Percentiles rank a stretch among this genome's conserved stretches.
phyloP scores from a whole-genome alignment of 495 filamentous ascomycete genomes.

The Lasiosphaeria hispida region DNA sequence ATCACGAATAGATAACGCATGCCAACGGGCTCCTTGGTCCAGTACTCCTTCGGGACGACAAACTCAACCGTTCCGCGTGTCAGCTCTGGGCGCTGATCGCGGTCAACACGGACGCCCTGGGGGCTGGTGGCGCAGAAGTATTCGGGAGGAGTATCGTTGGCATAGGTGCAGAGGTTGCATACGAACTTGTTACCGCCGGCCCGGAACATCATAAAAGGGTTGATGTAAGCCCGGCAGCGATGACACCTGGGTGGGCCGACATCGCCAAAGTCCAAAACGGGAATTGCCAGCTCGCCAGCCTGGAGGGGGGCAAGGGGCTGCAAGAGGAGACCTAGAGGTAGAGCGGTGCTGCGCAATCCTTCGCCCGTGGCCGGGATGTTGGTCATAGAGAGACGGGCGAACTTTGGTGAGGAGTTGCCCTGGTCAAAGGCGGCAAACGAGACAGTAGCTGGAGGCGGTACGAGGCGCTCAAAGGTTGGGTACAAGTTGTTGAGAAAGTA shows the following conservation, averaged over 20 bases:
- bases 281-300: conserved; percentile 81
- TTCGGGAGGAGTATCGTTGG: conserved; percentile 88
- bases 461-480: conserved; percentile 88
- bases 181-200: conserved; percentile 94
- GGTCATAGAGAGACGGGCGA: conserved; percentile 85
- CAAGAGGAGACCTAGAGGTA: conserved; percentile 84
- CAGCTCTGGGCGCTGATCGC: conserved; percentile 85
- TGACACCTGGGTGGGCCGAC: conserved; percentile 86
- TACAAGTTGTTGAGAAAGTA: conserved; percentile 86
- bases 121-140: conserved; percentile 92
- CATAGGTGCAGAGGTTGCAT: conserved; percentile 97
- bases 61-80: conserved; percentile 92
- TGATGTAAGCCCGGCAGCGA: conserved; percentile 94
- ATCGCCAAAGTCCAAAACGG: conserved; percentile 94
- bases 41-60: conserved; percentile 95
- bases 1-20: conserved; percentile 87
- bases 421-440: conserved; percentile 93
- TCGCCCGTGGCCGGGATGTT: conserved; percentile 84
- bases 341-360: conserved; percentile 68
- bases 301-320: conserved; percentile 85
- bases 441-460: conserved; percentile 84
- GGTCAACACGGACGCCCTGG: conserved; percentile 81
- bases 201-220: conserved; percentile 97
- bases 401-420: conserved; percentile 94
- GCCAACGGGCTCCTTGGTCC: conserved; percentile 90